A percentile compares a stretch with the other conserved stretches of the same genome.
phyloP scores from a whole-genome alignment of 2,329 filamentous ascomycete species.

The Talaromyces pinophilus region DNA sequence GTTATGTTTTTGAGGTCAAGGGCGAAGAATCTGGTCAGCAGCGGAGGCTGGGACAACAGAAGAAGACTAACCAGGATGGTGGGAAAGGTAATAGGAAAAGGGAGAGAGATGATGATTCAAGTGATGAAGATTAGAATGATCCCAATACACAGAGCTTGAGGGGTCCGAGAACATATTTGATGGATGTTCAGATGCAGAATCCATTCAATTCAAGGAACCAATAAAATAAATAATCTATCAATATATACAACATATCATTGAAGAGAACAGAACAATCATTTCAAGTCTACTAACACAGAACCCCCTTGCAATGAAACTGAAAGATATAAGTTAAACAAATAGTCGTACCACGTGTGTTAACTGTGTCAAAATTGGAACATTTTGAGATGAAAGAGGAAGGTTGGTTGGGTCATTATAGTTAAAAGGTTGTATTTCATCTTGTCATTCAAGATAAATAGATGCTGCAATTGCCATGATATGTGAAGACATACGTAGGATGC shows the following conservation, averaged over 20 bases:
- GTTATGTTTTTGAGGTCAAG: slow-evolving; percentile 50
- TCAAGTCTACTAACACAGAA: slow-evolving; percentile 14
- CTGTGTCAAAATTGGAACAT: neutral
- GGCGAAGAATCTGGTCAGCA: slow-evolving; percentile 31
- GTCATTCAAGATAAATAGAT: neutral
- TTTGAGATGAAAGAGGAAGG: neutral
- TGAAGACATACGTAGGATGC: neutral
- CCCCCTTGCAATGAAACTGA: neutral
- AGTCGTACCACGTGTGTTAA: slow-evolving; percentile 4
- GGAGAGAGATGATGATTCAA: slow-evolving; percentile 1
- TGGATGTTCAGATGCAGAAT: neutral
- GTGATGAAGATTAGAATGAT: slow-evolving; percentile 7
- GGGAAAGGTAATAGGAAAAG: neutral
- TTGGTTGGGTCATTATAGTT: slow-evolving; percentile 6
- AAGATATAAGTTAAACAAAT: neutral
- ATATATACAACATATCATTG: slow-evolving; percentile 6
- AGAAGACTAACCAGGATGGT: neutral
- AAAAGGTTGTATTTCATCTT: neutral
- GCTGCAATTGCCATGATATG: slow-evolving; percentile 1
- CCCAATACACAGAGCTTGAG: neutral
- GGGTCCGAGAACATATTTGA: neutral
- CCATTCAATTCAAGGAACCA: neutral
- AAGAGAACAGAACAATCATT: neutral
- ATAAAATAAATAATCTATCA: slow-evolving; percentile 7
- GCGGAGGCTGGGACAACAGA: neutral